Percentiles rank a stretch among this genome's conserved stretches.
These are phyloP conservation scores for Cyanidioschyzon merolae DNA, from an alignment of 23 red algal genomes.

Conservation along the genomic window DNA sequence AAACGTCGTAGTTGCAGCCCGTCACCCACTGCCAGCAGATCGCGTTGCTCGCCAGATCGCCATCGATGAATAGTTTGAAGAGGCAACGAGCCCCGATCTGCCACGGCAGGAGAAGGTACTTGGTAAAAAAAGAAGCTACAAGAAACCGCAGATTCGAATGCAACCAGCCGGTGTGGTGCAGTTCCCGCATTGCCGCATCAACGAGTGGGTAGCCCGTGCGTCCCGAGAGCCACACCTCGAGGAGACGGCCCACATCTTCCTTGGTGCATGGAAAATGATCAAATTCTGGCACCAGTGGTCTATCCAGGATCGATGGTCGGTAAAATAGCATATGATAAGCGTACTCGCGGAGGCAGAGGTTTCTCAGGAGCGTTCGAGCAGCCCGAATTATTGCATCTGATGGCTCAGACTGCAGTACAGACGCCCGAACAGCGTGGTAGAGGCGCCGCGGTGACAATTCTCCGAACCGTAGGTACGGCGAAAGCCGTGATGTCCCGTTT, in stretches of 20 bases:
- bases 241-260: conserved; percentile 25
- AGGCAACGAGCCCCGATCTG: conserved; percentile 52
- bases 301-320: conserved; percentile 48
- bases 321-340: conserved; percentile 67
- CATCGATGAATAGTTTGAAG: conserved; percentile 59
- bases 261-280: conserved; percentile 58
- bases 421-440: conserved; percentile 39
- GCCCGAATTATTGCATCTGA: conserved; percentile 15
- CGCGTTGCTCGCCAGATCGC: conserved; percentile 73
- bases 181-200: conserved; percentile 95
- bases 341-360: conserved; percentile 84
- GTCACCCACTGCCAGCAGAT: conserved; percentile 86
- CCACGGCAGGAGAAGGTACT: conserved; percentile 87
- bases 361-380: conserved; percentile 69
- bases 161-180: conserved; percentile 67
- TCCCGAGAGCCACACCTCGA: conserved; percentile 37
- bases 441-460: conserved; percentile 72
- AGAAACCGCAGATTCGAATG: conserved; percentile 83
- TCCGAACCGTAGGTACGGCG: conserved; percentile 92
- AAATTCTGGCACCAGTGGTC: conserved; percentile 65
- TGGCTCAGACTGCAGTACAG: background rate
- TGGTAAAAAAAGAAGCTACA: conserved; percentile 72
- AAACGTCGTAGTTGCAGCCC: conserved; percentile 65
- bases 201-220: conserved; percentile 91
- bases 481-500: conserved; percentile 52